A percentile compares a stretch with the other conserved stretches of the same genome.
Conservation (phyloP, 148 eudicot genomes). For the Vaccinium corymbosum region DNA sequence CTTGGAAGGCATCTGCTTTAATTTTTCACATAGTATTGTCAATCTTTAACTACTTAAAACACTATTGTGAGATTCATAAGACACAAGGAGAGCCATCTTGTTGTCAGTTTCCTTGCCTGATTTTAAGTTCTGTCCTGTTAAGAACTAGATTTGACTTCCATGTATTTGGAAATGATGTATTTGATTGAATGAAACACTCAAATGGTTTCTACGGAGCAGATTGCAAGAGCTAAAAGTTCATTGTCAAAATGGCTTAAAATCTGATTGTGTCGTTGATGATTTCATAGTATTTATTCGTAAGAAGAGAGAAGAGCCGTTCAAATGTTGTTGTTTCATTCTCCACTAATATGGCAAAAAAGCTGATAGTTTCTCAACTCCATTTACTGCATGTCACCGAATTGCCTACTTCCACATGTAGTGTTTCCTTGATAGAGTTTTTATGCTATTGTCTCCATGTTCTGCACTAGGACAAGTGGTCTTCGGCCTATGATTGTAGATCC, state of each 20-base stretch:
- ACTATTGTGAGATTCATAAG: background rate
- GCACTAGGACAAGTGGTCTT: slow-evolving; percentile 64
- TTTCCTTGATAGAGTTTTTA: background rate
- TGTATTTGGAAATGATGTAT: background rate
- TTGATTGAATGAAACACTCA: background rate
- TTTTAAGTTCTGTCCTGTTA: background rate
- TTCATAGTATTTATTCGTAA: background rate
- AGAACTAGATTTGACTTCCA: background rate
- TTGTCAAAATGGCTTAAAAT: background rate
- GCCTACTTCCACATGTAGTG: background rate
- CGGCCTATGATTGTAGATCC: slow-evolving; percentile 67
- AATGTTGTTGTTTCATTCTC: background rate
- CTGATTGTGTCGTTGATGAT: background rate
- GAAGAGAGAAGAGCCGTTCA: background rate
- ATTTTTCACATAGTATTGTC: background rate
- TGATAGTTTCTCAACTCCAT: background rate
- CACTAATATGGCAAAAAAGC: background rate
- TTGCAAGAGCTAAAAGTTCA: background rate
- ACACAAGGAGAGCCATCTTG: background rate
- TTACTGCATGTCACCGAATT: background rate
- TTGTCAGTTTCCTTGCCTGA: background rate
- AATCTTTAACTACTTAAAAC: background rate
- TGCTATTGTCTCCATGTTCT: background rate
- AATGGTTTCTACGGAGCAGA: background rate
- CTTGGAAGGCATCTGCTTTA: background rate